These are phyloP conservation scores for Nothophytophthora sp. DNA, from an alignment of 352 stramenopile genomes.

Conservation along the genomic window DNA sequence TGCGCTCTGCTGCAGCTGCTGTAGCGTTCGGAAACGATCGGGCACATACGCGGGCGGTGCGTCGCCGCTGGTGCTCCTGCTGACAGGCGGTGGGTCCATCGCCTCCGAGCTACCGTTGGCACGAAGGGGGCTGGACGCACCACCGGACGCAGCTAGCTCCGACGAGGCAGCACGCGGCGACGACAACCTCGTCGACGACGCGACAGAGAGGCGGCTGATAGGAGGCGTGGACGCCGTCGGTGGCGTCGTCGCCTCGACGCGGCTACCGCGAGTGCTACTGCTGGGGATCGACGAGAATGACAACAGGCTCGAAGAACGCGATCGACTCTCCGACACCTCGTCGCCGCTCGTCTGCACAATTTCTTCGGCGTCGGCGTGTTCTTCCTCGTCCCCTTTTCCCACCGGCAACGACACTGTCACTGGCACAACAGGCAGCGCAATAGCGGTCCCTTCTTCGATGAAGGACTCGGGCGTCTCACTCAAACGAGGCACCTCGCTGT, in stretches of 20 bases:
- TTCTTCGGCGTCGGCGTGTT: no score
- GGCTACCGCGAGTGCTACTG: conserved; percentile 17
- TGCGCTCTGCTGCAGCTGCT: conserved; percentile 19
- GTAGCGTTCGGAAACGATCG: conserved; percentile 13
- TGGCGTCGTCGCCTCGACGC: conserved; percentile 20
- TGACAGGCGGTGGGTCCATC: background rate
- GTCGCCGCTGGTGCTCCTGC: conserved; percentile 8
- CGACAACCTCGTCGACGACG: conserved; percentile 21
- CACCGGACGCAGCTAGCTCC: conserved; percentile 5
- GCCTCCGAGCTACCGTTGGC: conserved; percentile 1
- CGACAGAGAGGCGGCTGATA: conserved; percentile 13
- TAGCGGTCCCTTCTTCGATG: conserved; percentile 4
- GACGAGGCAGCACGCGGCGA: conserved; percentile 9
- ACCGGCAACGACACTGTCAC: conserved; percentile 10
- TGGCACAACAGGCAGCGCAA: conserved; percentile 12
- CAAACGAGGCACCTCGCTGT: conserved; percentile 1
- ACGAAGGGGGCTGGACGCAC: background rate
- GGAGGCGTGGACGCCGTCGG: conserved; percentile 8
- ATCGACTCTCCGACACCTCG: conserved; percentile 19
- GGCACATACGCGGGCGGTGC: conserved; percentile 14
- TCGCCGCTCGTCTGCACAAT: conserved; percentile 26
- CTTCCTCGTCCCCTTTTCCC: background rate
- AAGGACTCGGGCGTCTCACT: background rate
- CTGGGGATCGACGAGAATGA: conserved; percentile 23
- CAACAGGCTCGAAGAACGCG: conserved; percentile 15